Evolutionary conservation across 2,329 filamentous ascomycete species (phyloP).

Genomic region (Zymoseptoria ardabiliae): DNA sequence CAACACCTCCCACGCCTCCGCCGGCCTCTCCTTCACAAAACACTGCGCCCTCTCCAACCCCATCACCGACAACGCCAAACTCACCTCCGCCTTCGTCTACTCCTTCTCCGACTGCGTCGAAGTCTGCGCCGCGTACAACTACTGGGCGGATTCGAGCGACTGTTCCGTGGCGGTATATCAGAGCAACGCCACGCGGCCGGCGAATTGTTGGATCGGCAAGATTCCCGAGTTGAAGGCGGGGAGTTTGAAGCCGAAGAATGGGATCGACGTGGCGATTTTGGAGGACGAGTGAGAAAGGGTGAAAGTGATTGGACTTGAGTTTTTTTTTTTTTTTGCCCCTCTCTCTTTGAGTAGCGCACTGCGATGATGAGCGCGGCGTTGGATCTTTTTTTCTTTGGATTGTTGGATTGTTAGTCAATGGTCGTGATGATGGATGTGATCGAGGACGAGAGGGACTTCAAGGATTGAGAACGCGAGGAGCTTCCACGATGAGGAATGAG

Average conservation of each 20-base stretch:
- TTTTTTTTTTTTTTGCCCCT: no score
- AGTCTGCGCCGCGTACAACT: slow-evolving; percentile 29
- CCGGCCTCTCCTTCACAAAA: slow-evolving; percentile 26
- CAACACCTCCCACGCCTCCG: slow-evolving; percentile 1
- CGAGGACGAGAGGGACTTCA: neutral
- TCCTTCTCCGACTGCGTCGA: slow-evolving; percentile 32
- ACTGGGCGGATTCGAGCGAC: slow-evolving; percentile 14
- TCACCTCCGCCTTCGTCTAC: slow-evolving; percentile 30
- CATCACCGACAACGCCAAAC: slow-evolving; percentile 14
- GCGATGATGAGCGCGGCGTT: neutral
- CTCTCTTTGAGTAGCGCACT: neutral
- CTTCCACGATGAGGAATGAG: no score
- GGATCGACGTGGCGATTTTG: slow-evolving; percentile 21
- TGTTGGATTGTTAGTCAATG: neutral
- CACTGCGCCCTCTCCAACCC: slow-evolving; percentile 28
- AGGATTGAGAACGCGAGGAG: no score
- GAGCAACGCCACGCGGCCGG: slow-evolving; percentile 19
- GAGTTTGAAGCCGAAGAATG: slow-evolving; percentile 12
- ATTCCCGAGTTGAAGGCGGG: slow-evolving; percentile 9
- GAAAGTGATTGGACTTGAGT: no score
- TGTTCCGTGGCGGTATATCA: slow-evolving; percentile 30
- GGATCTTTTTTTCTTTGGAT: neutral
- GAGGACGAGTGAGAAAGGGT: slow-evolving; percentile 6
- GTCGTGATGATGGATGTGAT: neutral
- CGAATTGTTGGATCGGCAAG: slow-evolving; percentile 28